These are phyloP conservation scores for Xylaria sp. DNA, from an alignment of 2,329 filamentous ascomycete species.

Conservation along the genomic window DNA sequence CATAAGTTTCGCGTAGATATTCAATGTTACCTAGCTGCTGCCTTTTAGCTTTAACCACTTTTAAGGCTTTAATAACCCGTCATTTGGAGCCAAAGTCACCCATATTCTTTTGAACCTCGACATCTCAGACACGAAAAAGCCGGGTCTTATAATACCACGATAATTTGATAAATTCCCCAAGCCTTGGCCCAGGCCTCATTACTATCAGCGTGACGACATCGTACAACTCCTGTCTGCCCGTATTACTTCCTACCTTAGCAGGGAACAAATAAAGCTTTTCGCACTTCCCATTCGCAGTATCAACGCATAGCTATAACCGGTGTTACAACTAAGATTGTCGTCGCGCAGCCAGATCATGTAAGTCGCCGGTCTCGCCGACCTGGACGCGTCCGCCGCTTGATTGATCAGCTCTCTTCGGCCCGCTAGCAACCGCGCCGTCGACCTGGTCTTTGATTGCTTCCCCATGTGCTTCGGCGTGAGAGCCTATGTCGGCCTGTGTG, in stretches of 20 bases:
- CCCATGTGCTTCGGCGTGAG: conserved; percentile 37
- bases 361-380: conserved; percentile 50
- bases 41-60: too few relatives aligned
- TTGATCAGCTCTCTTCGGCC: conserved; percentile 48
- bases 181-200: not conserved
- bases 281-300: not conserved
- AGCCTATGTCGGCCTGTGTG: conserved; percentile 39
- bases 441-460: conserved; percentile 49
- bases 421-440: conserved; percentile 47
- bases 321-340: conserved; percentile 35
- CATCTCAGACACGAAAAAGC: not conserved
- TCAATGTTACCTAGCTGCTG: too few relatives aligned
- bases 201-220: not conserved
- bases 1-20: too few relatives aligned
- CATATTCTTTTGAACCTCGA: not conserved
- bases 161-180: not conserved
- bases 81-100: not conserved
- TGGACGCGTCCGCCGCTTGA: conserved; percentile 46
- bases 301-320: not conserved
- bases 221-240: not conserved
- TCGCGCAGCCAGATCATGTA: conserved; percentile 49
- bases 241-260: not conserved
- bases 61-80: too few relatives aligned
- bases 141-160: not conserved
- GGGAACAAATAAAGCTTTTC: not conserved